phyloP scores from a whole-genome alignment of 2,329 filamentous ascomycete genomes.

The Aspergillus pseudotamarii region DNA sequence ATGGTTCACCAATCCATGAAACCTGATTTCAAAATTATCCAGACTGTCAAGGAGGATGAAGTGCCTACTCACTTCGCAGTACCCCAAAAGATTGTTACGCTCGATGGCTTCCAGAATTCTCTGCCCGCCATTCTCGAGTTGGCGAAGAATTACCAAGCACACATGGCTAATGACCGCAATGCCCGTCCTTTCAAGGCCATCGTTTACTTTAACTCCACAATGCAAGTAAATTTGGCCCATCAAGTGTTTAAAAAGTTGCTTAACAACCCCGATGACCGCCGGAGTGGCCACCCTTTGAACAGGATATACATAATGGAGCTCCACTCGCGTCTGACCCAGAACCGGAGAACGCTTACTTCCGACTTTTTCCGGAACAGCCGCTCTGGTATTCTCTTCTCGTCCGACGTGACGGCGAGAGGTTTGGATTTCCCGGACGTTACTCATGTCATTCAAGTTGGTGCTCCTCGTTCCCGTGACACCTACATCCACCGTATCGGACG shows the following conservation, averaged over 20 bases:
- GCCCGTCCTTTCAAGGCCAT: slow-evolving; percentile 88
- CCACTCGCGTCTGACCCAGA: slow-evolving; percentile 76
- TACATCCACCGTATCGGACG: slow-evolving; percentile 79
- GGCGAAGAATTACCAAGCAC: slow-evolving; percentile 60
- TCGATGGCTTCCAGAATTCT: slow-evolving; percentile 72
- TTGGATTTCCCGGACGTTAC: slow-evolving; percentile 83
- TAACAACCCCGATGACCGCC: slow-evolving; percentile 33
- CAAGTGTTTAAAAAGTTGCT: slow-evolving; percentile 59
- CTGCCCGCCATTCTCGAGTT: slow-evolving; percentile 79
- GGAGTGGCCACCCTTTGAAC: slow-evolving; percentile 33
- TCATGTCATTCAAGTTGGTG: slow-evolving; percentile 75
- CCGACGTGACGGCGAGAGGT: slow-evolving; percentile 77
- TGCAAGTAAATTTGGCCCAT: slow-evolving; percentile 67
- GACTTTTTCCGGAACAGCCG: slow-evolving; percentile 69
- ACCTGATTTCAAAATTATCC: slow-evolving; percentile 81
- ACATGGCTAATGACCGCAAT: slow-evolving; percentile 39
- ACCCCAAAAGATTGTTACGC: slow-evolving; percentile 73
- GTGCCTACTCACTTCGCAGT: slow-evolving; percentile 81
- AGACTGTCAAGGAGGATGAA: slow-evolving; percentile 83
- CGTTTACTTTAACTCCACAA: slow-evolving; percentile 82
- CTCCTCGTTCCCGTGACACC: slow-evolving; percentile 66
- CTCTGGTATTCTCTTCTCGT: slow-evolving; percentile 71
- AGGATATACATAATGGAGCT: slow-evolving; percentile 60
- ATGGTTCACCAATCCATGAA: slow-evolving; percentile 80
- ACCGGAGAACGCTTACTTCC: slow-evolving; percentile 68